phyloP scores from a whole-genome alignment of 2,329 filamentous ascomycete species.

The Trichoderma arundinaceum region DNA sequence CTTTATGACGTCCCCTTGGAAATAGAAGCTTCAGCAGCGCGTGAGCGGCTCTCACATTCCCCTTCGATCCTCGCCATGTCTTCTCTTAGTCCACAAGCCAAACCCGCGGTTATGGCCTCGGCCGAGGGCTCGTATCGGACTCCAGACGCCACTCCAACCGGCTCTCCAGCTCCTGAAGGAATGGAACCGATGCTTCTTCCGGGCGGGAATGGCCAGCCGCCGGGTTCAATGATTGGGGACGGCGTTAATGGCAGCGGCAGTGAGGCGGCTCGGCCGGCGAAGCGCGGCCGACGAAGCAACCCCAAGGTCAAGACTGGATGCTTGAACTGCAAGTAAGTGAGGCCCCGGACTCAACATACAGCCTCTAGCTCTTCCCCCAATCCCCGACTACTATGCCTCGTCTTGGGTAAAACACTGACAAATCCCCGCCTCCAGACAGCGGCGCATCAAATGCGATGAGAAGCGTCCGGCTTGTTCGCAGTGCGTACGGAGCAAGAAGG shows the following conservation, averaged over 20 bases:
- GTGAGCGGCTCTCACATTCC: conserved; percentile 1
- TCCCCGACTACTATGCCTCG: not conserved
- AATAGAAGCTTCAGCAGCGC: not conserved
- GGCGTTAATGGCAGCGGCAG: not conserved
- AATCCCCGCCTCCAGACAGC: conserved; percentile 50
- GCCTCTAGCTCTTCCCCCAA: not conserved
- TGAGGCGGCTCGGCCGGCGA: conserved; percentile 37
- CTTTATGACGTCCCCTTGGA: not conserved
- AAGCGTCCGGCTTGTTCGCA: conserved; percentile 64
- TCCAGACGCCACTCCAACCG: conserved; percentile 27
- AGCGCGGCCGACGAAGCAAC: conserved; percentile 58
- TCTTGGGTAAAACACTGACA: not conserved
- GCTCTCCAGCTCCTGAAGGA: conserved; percentile 16
- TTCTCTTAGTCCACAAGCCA: conserved; percentile 1
- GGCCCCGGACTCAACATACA: not conserved
- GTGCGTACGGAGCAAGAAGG: conserved; percentile 63
- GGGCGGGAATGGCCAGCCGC: not conserved
- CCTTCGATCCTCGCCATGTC: conserved; percentile 7
- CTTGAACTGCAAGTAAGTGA: conserved; percentile 68
- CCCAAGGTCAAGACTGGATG: conserved; percentile 71
- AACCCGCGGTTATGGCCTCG: conserved; percentile 2
- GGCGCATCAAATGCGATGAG: conserved; percentile 72
- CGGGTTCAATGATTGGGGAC: not conserved
- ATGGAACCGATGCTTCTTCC: not conserved
- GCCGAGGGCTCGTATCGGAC: conserved; percentile 26